These are phyloP conservation scores for Blastocystis sp. DNA, from an alignment of 352 stramenopile genomes.

Conservation along the genomic window DNA sequence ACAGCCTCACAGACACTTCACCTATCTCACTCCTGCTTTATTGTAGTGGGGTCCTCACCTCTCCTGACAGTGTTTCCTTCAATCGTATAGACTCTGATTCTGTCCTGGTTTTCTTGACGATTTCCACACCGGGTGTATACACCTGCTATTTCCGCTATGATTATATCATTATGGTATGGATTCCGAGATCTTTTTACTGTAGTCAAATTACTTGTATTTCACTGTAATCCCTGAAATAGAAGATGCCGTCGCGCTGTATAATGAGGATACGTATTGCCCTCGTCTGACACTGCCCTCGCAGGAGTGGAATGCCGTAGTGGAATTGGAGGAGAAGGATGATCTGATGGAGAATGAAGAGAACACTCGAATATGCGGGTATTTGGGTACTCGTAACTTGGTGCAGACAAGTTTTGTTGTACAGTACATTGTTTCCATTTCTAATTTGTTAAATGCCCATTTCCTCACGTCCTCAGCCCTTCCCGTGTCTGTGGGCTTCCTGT, in stretches of 20 bases:
- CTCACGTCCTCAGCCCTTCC: not conserved
- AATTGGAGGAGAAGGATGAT: not conserved
- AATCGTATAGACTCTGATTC: not conserved
- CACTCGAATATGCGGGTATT: not conserved
- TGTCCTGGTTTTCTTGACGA: not conserved
- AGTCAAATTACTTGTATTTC: not conserved
- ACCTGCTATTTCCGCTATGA: not conserved
- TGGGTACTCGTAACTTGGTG: constrained; percentile 8
- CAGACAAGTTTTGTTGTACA: not conserved
- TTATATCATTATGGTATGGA: not conserved
- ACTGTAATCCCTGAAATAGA: not conserved
- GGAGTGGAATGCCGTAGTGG: not conserved
- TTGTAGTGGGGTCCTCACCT: not conserved
- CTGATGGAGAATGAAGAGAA: not conserved
- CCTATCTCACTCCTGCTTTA: not conserved
- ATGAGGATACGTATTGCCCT: not conserved
- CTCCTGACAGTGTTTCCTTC: not conserved
- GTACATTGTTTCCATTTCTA: not conserved
- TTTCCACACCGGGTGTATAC: not conserved
- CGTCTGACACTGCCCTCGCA: not conserved
- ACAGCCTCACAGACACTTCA: not conserved
- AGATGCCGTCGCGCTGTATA: not conserved
- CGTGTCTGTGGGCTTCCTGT: not conserved
- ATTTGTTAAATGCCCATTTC: not conserved
- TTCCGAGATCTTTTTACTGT: not conserved